Conservation (phyloP, 2,329 filamentous ascomycete species). For the Drechslerella dactyloides region DNA sequence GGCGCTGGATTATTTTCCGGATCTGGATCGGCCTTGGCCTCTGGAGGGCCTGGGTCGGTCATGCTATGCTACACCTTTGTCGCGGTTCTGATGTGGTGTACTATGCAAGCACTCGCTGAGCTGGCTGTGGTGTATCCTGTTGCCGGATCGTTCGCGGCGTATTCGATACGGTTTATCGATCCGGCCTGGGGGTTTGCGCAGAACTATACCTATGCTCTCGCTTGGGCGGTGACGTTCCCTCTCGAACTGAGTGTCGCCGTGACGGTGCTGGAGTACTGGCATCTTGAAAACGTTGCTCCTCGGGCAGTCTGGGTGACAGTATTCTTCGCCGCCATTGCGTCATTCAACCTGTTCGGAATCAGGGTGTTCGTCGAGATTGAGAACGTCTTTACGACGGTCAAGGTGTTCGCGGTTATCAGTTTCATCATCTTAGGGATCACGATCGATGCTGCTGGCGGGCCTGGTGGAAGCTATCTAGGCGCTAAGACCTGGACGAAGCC, state of each 20-base stretch:
- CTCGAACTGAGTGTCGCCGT: slow-evolving; percentile 65
- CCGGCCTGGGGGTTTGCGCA: slow-evolving; percentile 67
- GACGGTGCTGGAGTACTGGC: slow-evolving; percentile 66
- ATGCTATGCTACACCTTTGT: slow-evolving; percentile 63
- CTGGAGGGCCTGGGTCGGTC: slow-evolving; percentile 58
- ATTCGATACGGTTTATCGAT: slow-evolving; percentile 66
- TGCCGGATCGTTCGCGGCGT: slow-evolving; percentile 69
- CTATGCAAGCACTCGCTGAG: slow-evolving; percentile 68
- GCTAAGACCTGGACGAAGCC: slow-evolving; percentile 59
- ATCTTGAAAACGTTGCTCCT: slow-evolving; percentile 58
- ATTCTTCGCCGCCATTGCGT: slow-evolving; percentile 63
- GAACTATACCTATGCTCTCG: slow-evolving; percentile 64
- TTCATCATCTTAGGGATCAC: slow-evolving; percentile 62
- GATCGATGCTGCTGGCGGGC: slow-evolving; percentile 60
- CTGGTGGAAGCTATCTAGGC: slow-evolving; percentile 57
- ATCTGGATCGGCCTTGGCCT: slow-evolving; percentile 64
- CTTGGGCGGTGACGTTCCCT: slow-evolving; percentile 63
- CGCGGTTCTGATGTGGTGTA: slow-evolving; percentile 66
- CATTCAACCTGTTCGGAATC: slow-evolving; percentile 66
- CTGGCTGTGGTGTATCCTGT: slow-evolving; percentile 68
- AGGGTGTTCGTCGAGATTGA: slow-evolving; percentile 67
- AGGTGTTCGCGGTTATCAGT: slow-evolving; percentile 66
- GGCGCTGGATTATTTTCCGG: slow-evolving; percentile 70
- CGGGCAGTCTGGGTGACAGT: slow-evolving; percentile 64
- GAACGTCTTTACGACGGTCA: slow-evolving; percentile 66